A percentile compares a stretch with the other conserved stretches of the same genome.
phyloP scores from a whole-genome alignment of 129 eudicot genomes.

The Artemisia annua region DNA sequence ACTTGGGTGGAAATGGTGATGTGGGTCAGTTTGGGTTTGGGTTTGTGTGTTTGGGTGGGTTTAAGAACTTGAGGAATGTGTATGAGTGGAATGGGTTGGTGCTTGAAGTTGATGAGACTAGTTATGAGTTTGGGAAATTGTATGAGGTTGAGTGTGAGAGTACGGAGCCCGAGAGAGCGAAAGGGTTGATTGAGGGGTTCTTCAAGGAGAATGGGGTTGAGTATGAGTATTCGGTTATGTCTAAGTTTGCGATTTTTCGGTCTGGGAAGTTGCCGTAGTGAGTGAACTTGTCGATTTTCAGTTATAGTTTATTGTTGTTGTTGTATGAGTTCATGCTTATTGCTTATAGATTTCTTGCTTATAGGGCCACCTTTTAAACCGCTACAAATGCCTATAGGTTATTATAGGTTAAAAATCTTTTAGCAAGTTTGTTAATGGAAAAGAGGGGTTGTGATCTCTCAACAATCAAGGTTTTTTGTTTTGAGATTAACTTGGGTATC shows the following conservation, averaged over 20 bases:
- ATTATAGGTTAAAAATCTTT: too few species aligned
- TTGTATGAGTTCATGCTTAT: constrained; percentile 1
- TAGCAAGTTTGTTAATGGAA: too few species aligned
- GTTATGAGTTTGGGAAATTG: constrained; percentile 73
- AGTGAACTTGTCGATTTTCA: constrained; percentile 29
- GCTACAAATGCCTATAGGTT: too few species aligned
- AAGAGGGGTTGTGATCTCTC: too few species aligned
- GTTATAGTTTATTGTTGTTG: constrained; percentile 5
- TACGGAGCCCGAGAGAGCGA: constrained; percentile 74
- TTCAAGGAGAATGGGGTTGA: constrained; percentile 70
- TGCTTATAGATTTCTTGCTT: background rate
- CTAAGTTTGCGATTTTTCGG: constrained; percentile 87
- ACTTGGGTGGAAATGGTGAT: constrained; percentile 26
- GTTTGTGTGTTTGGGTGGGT: constrained; percentile 82
- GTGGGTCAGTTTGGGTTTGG: constrained; percentile 30
- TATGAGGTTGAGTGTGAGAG: constrained; percentile 97
- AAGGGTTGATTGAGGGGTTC: constrained; percentile 62
- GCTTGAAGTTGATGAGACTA: constrained; percentile 79
- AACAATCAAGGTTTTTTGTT: background rate
- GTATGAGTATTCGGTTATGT: constrained; percentile 57
- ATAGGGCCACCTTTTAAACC: too few species aligned
- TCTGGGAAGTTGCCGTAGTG: constrained; percentile 72
- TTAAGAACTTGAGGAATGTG: constrained; percentile 81
- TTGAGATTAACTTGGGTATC: background rate
- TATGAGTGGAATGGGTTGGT: constrained; percentile 85